Evolutionary conservation across 2,329 filamentous ascomycete genomes (phyloP), one percentile per base, ranked within the genome.

Genomic region (Alternaria sp.): DNA sequence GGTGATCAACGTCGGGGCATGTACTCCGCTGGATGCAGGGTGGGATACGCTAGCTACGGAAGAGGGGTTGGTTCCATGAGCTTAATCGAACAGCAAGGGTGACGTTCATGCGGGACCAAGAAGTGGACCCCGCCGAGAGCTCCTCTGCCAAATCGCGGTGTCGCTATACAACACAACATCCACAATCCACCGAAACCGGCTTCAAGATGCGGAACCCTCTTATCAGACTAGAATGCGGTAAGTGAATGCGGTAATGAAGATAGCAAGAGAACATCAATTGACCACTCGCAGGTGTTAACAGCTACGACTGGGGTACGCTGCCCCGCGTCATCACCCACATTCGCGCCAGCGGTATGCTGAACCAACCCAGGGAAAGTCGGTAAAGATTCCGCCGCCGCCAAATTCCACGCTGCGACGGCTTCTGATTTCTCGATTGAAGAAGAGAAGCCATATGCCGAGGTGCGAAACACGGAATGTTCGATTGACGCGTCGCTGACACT

Each of bases 391-490:
- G 91, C 94, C 14, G 95, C 94, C 51, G 95, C 95, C 66, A 91
- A 89, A 71, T 98, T 91, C 79, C 94, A 94, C 39, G 89, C 93
- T 47, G 93, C 94, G 18, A 97, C 94, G 5, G 88, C 92, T 11
- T 85, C 89, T 14, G 88, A 88, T 69, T 90, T 98, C 77, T 85
- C 85, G 9, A 90, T 99, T 62, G 86, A 97, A 75, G 85, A 90
- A 53, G 91, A 96, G 71, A 95, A 93, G 81, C 94, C 95, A 32
- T 99, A 99, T 75, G 93, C 95, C 49, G 95, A 98, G 87, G 94
- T 93, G 76, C 11, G 57, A 26, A 22, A 46, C 36, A 18, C 41
- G 18, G 2, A 16, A 11, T 20, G 3, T 30, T 7, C 9, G 6
- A 46, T 41, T 28, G 24, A 34, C 20, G 32, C 51, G 22, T 58